Conservation (phyloP, 441 rosid species). For the Sinapis alba region DNA sequence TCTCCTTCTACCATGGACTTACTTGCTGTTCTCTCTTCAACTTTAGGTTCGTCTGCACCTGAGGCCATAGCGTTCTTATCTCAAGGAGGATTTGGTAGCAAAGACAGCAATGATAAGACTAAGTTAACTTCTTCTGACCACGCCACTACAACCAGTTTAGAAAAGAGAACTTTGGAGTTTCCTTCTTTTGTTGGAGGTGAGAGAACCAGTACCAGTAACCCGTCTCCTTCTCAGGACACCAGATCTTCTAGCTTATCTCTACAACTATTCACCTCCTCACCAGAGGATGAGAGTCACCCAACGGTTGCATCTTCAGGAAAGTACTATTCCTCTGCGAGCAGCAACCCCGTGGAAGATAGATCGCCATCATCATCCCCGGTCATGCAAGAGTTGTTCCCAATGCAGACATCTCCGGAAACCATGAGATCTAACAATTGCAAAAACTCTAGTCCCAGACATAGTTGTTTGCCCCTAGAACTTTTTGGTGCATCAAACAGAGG, state of each 20-base stretch:
- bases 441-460: conserved; percentile 42
- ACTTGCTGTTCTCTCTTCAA: conserved; percentile 72
- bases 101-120: conserved; percentile 54
- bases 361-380: conserved; percentile 82
- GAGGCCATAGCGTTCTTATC: conserved; percentile 56
- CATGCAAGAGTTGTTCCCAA: conserved; percentile 71
- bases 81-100: conserved; percentile 61
- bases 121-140: conserved; percentile 49
- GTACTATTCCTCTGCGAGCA: conserved; percentile 87
- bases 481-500: conserved; percentile 55
- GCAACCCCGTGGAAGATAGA: conserved; percentile 73
- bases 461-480: conserved; percentile 67
- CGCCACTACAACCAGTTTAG: conserved; percentile 40
- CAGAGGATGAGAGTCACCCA: conserved; percentile 67
- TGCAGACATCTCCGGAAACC: conserved; percentile 62
- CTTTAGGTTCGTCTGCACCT: conserved; percentile 61
- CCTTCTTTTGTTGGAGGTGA: conserved; percentile 55
- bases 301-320: conserved; percentile 68
- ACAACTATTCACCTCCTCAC: conserved; percentile 77
- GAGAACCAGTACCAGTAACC: conserved; percentile 62
- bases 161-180: conserved; percentile 48
- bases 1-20: conserved; percentile 69
- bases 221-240: conserved; percentile 62
- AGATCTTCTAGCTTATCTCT: conserved; percentile 63
- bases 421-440: conserved; percentile 46